These are phyloP conservation scores for Cardamine occulta DNA, from an alignment of 345 rosid genomes.

Conservation along the genomic window DNA sequence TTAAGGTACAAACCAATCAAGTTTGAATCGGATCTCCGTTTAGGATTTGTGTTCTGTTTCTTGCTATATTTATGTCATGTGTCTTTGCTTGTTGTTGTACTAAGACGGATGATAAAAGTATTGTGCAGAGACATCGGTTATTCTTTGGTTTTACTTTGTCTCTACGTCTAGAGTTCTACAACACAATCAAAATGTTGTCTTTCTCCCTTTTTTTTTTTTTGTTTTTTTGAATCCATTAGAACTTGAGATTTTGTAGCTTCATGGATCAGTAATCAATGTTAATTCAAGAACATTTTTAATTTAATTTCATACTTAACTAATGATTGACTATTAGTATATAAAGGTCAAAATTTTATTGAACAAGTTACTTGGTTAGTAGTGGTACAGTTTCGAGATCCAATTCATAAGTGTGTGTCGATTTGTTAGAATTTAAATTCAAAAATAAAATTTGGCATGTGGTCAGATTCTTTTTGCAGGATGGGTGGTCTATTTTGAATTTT, in stretches of 20 bases:
- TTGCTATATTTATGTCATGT: slow-evolving; percentile 21
- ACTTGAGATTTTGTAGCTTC: slow-evolving; percentile 34
- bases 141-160: slow-evolving; percentile 29
- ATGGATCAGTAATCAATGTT: slow-evolving; percentile 28
- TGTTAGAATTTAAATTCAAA: not conserved
- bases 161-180: slow-evolving; percentile 29
- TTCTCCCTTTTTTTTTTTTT: not conserved
- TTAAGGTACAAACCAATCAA: slow-evolving; percentile 48
- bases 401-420: not conserved
- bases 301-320: not conserved
- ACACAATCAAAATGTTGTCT: slow-evolving; percentile 23
- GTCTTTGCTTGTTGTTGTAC: slow-evolving; percentile 45
- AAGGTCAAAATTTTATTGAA: not conserved
- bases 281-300: not conserved
- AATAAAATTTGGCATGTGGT: not conserved
- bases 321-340: not conserved
- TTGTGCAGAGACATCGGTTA: slow-evolving; percentile 39
- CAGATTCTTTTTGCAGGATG: slow-evolving; percentile 3
- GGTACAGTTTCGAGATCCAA: not conserved
- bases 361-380: not conserved
- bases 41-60: slow-evolving; percentile 26
- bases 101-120: slow-evolving; percentile 38
- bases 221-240: not conserved
- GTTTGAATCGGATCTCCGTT: slow-evolving; percentile 27
- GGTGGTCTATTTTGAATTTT: not conserved